Base-by-base conservation (phyloP, 192 early-diverging fungal species). In the Spizellomyces punctatus region DNA sequence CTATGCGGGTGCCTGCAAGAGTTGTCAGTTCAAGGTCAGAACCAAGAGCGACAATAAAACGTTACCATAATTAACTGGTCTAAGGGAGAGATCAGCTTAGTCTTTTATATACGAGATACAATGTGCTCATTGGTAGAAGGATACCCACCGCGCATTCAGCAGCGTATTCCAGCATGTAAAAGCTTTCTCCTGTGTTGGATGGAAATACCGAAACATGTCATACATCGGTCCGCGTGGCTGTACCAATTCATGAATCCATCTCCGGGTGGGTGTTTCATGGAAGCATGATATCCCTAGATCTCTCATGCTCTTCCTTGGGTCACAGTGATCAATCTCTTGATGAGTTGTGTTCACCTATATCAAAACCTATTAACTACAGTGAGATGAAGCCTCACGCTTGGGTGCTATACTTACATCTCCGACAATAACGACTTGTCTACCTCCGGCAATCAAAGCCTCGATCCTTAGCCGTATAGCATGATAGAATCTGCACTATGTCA, bases 81-180 rank as follows among this genome's bases (percentile, higher is more conserved):
- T 80, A 42, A 5, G 22, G 42, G 8, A 6, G 45, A 14, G 17
- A 41, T 43, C n/a, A 42, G 10, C 27, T 36, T 3, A 36, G 27
- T 3, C 27, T 36, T 36, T 36, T 36, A 36, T 36, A 36, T 3
- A 3, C 0, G 1, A 36, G 0, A 36, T 36, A 0, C 12, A 63
- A 27, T 12, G 68, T 71, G 10, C 21, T 78, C 45, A 71, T 4
- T 12, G 63, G 12, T 2, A 14, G n/a, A 17, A 16, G 4, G 60
- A 6, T 16, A 42, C 58, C 10, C 67, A 82, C 88, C 90, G 82
- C 48, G 88, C 91, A 70, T 92, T 88, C 27, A 89, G 83, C 59
- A 82, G 77, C 6, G 89, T 86, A 71, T 91, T 93, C 93, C 93
- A 94, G 67, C 86, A 89, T 71, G 83, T 86, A 67, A 81, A 80